phyloP scores from a whole-genome alignment of 352 stramenopile genomes.

The Halophytophthora polymorphica region DNA sequence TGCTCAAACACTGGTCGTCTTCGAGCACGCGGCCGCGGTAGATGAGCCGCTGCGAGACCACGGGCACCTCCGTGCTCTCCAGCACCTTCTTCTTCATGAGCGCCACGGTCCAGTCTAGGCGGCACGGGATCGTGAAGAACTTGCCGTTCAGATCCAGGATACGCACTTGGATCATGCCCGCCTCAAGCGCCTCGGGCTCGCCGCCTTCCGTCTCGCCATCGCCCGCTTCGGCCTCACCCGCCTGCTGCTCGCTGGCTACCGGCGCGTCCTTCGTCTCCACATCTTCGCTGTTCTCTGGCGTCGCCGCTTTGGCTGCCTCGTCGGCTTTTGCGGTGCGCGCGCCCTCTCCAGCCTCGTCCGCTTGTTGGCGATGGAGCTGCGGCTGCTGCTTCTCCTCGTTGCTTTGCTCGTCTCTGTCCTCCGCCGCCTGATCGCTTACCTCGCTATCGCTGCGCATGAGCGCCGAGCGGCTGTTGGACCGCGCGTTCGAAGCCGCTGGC shows the following conservation, averaged over 20 bases:
- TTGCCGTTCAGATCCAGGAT: slow-evolving; percentile 86
- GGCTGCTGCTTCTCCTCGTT: slow-evolving; percentile 22
- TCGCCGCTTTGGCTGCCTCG: slow-evolving; percentile 8
- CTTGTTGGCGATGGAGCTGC: slow-evolving; percentile 21
- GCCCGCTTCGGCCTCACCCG: slow-evolving; percentile 5
- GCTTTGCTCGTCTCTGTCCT: slow-evolving; percentile 15
- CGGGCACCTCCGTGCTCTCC: slow-evolving; percentile 66
- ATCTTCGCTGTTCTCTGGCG: slow-evolving; percentile 8
- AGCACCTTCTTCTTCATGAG: slow-evolving; percentile 70
- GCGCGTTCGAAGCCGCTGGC: neutral
- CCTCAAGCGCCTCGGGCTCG: slow-evolving; percentile 14
- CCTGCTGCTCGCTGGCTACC: slow-evolving; percentile 6
- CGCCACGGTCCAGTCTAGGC: slow-evolving; percentile 60
- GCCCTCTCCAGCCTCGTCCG: slow-evolving; percentile 10
- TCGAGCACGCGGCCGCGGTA: slow-evolving; percentile 89
- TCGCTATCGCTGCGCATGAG: slow-evolving; percentile 33
- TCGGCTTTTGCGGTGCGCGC: slow-evolving; percentile 5
- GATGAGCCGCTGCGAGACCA: slow-evolving; percentile 85
- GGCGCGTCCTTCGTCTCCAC: slow-evolving; percentile 9
- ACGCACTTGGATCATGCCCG: slow-evolving; percentile 53
- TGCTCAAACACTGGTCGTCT: slow-evolving; percentile 62
- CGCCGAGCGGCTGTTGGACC: slow-evolving; percentile 14
- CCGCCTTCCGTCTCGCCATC: slow-evolving; percentile 10
- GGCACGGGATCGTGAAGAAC: slow-evolving; percentile 73
- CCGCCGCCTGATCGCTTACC: slow-evolving; percentile 13